A percentile compares a stretch with the other conserved stretches of the same genome.
phyloP scores from a whole-genome alignment of 2,329 filamentous ascomycete genomes.

The Sporothrix mexicana region DNA sequence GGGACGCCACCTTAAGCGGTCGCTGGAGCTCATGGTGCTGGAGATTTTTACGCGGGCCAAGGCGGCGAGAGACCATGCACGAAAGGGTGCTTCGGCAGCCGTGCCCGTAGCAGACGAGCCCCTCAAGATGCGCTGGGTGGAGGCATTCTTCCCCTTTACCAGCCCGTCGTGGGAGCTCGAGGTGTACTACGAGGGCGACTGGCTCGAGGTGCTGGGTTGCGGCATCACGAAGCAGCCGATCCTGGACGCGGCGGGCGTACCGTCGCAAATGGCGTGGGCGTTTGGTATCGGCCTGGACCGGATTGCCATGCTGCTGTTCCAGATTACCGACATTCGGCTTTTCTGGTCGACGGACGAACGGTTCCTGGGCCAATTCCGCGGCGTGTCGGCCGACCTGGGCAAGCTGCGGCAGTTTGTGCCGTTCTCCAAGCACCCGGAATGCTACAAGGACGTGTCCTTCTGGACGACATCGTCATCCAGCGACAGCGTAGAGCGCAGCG shows the following conservation, averaged over 20 bases:
- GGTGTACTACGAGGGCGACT: slow-evolving; percentile 91
- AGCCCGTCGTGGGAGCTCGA: slow-evolving; percentile 95
- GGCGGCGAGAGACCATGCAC: slow-evolving; percentile 60
- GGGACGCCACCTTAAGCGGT: slow-evolving; percentile 83
- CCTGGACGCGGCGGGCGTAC: slow-evolving; percentile 75
- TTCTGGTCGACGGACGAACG: slow-evolving; percentile 90
- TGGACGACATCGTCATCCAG: slow-evolving; percentile 65
- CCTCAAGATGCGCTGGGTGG: slow-evolving; percentile 88
- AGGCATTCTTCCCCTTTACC: slow-evolving; percentile 97
- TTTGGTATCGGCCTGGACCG: slow-evolving; percentile 94
- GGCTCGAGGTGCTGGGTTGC: slow-evolving; percentile 95
- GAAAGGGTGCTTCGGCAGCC: neutral
- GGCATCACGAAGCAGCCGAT: slow-evolving; percentile 87
- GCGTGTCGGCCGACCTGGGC: slow-evolving; percentile 59
- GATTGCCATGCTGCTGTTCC: slow-evolving; percentile 96
- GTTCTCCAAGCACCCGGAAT: slow-evolving; percentile 90
- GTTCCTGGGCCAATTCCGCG: slow-evolving; percentile 84
- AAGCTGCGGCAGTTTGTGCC: slow-evolving; percentile 71
- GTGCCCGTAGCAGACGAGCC: slow-evolving; percentile 64
- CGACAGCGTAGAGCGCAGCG: slow-evolving; percentile 47
- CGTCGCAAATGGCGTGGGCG: slow-evolving; percentile 84
- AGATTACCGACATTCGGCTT: slow-evolving; percentile 92
- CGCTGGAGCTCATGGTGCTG: slow-evolving; percentile 86
- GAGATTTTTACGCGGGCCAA: slow-evolving; percentile 84
- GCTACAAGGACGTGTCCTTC: slow-evolving; percentile 92